Evolutionary conservation across 345 rosid species (phyloP).

Genomic region (Populus pruinosa): DNA sequence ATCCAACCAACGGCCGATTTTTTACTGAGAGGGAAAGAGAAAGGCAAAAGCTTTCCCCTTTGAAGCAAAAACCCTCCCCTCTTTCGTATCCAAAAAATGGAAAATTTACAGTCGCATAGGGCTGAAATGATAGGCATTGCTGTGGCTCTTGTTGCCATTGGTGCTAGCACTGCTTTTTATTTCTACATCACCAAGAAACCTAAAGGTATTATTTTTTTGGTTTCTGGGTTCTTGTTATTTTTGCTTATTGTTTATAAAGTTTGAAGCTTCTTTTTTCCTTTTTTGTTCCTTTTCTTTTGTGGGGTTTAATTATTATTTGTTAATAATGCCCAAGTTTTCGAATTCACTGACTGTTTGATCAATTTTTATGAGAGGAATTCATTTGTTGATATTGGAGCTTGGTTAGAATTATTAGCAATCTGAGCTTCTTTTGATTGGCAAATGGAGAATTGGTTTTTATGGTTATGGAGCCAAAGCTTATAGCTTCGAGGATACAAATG

Average conservation of each 20-base stretch:
- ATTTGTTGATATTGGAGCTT: neutral
- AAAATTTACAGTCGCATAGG: slow-evolving; percentile 34
- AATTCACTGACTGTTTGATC: neutral
- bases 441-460: neutral
- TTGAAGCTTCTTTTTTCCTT: neutral
- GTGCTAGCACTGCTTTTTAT: slow-evolving; percentile 63
- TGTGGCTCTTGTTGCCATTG: slow-evolving; percentile 49
- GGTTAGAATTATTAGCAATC: neutral
- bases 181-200: slow-evolving; percentile 43
- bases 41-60: neutral
- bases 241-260: neutral
- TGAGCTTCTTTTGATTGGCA: neutral
- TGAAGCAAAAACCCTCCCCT: neutral
- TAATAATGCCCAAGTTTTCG: neutral
- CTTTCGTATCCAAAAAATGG: slow-evolving; percentile 28
- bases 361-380: neutral
- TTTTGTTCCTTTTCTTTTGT: too few relatives aligned
- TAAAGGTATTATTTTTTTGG: slow-evolving; percentile 23
- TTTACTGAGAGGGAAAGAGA: neutral
- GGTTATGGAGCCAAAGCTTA: neutral
- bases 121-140: slow-evolving; percentile 48
- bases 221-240: neutral
- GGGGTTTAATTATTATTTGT: neutral
- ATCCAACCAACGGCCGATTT: neutral
- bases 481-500: neutral